Evolutionary conservation across 2,329 filamentous ascomycete genomes (phyloP).

Genomic region (Colletotrichum cordylinicola): DNA sequence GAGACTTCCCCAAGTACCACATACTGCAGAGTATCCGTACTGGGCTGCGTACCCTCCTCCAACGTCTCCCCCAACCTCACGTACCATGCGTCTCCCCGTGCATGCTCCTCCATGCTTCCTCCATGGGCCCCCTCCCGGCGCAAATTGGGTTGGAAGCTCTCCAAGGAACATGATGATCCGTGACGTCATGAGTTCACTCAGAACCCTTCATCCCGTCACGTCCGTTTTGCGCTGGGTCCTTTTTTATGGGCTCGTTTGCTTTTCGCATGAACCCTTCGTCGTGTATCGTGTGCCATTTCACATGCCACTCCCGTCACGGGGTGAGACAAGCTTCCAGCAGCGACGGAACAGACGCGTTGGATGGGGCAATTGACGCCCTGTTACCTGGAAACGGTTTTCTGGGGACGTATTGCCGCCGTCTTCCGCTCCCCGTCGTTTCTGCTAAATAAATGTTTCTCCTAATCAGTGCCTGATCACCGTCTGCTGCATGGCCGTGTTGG

Average conservation of each 20-base stretch:
- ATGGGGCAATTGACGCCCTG: neutral
- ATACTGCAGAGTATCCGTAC: neutral
- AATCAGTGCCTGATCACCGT: constrained; percentile 9
- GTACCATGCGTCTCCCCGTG: constrained; percentile 1
- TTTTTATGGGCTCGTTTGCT: neutral
- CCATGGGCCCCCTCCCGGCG: constrained; percentile 1
- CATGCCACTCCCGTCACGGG: neutral
- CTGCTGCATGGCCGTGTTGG: neutral
- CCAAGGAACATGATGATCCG: constrained; percentile 7
- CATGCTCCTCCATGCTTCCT: neutral
- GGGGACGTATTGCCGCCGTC: neutral
- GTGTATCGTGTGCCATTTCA: constrained; percentile 5
- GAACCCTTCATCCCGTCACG: constrained; percentile 32
- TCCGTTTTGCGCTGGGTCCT: constrained; percentile 19
- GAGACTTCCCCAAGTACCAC: neutral
- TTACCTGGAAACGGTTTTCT: neutral
- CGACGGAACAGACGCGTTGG: neutral
- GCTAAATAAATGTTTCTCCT: neutral
- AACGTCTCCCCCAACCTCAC: neutral
- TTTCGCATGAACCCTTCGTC: constrained; percentile 1
- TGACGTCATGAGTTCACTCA: constrained; percentile 11
- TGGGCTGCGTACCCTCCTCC: neutral
- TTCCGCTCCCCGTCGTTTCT: neutral
- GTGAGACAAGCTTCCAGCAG: neutral
- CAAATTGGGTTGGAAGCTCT: constrained; percentile 15